Evolutionary conservation across 2,329 filamentous ascomycete species (phyloP).

Genomic region (Apiospora pterosperma): DNA sequence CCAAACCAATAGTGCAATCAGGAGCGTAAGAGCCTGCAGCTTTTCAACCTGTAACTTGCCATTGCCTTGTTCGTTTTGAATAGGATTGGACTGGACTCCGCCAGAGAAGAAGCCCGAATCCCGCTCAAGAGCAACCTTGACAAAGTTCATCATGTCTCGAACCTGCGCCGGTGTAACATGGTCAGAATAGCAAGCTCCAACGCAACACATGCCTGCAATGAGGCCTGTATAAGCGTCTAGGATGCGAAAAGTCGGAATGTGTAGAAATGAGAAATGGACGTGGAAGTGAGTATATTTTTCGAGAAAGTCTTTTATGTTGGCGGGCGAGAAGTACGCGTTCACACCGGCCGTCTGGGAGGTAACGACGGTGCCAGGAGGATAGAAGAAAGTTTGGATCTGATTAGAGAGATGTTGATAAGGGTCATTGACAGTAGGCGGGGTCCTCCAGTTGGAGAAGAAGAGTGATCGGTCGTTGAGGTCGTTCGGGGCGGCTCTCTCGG

Average conservation of each 20-base stretch:
- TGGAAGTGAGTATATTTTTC: conserved; percentile 71
- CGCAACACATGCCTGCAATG: conserved; percentile 66
- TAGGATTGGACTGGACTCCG: conserved; percentile 30
- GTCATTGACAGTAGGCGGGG: conserved; percentile 44
- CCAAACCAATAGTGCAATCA: conserved; percentile 63
- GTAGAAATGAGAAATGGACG: conserved; percentile 69
- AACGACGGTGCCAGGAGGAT: conserved; percentile 53
- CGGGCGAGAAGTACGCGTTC: conserved; percentile 60
- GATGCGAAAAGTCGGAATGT: conserved; percentile 68
- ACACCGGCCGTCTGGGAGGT: conserved; percentile 51
- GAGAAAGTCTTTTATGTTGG: conserved; percentile 69
- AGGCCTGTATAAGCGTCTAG: conserved; percentile 64
- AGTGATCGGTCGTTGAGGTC: conserved; percentile 35
- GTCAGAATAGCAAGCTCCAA: conserved; percentile 73
- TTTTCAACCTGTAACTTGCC: conserved; percentile 55
- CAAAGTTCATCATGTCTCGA: conserved; percentile 64
- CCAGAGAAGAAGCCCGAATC: conserved; percentile 47
- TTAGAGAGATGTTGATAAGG: conserved; percentile 52
- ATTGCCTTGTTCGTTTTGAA: conserved; percentile 34
- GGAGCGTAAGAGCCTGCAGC: conserved; percentile 62
- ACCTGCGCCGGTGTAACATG: conserved; percentile 57
- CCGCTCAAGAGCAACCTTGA: conserved; percentile 55
- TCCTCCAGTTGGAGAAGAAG: conserved; percentile 49
- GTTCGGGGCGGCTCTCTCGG: conserved; percentile 44
- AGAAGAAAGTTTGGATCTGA: conserved; percentile 55